A percentile compares a stretch with the other conserved stretches of the same genome.
These are phyloP conservation scores for Plasmopara viticola DNA, from an alignment of 352 stramenopile species.

Conservation along the genomic window DNA sequence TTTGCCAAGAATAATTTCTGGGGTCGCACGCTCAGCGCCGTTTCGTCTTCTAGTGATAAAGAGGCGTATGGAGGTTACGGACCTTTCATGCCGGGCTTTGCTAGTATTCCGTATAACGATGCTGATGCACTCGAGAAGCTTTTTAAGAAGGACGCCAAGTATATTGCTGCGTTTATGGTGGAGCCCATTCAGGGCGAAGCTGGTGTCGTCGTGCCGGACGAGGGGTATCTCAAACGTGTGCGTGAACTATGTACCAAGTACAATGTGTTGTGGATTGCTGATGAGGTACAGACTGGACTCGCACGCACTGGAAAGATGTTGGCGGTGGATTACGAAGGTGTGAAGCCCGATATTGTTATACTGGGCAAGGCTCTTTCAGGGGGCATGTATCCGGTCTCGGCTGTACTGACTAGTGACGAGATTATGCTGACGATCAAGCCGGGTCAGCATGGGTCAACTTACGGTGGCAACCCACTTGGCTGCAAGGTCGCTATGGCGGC, in stretches of 20 bases:
- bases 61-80: constrained; percentile 89
- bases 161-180: constrained; percentile 98
- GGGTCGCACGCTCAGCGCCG: constrained; percentile 96
- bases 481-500: constrained; percentile 96
- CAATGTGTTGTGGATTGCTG: constrained; percentile 98
- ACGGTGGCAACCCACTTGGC: constrained; percentile 95
- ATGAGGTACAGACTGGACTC: constrained; percentile 98
- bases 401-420: constrained; percentile 94
- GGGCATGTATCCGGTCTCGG: constrained; percentile 96
- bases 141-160: constrained; percentile 71
- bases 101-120: constrained; percentile 91
- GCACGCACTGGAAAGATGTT: constrained; percentile 96
- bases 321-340: constrained; percentile 92
- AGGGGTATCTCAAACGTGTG: constrained; percentile 86
- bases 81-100: constrained; percentile 97
- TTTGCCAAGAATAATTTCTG: constrained; percentile 99
- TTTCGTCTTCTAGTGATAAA: constrained; percentile 92
- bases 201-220: constrained; percentile 5
- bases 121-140: constrained; percentile 74
- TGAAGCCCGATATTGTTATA: constrained; percentile 98
- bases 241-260: constrained; percentile 93
- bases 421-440: constrained; percentile 98
- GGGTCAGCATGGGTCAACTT: constrained; percentile 95
- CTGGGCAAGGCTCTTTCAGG: constrained; percentile 95
- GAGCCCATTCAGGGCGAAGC: constrained; percentile 99